These are phyloP conservation scores for Emericellopsis atlantica DNA, from an alignment of 2,329 filamentous ascomycete genomes.

Conservation along the genomic window DNA sequence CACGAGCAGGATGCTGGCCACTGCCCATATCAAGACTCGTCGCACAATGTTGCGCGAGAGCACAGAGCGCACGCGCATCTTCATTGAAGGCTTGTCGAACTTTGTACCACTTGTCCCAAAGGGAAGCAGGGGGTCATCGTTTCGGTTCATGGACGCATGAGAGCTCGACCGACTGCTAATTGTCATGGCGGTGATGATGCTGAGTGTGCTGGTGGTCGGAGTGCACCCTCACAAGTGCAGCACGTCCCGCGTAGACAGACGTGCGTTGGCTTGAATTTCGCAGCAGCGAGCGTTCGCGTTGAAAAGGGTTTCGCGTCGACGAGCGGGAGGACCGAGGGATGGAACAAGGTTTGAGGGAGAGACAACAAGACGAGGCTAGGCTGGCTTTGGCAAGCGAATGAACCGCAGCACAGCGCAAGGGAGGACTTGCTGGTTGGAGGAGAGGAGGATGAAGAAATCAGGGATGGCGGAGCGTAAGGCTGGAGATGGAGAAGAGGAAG, in stretches of 20 bases:
- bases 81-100: conserved; percentile 22
- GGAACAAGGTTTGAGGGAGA: no score
- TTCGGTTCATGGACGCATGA: conserved; percentile 14
- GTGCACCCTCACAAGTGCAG: conserved; percentile 11
- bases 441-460: no score
- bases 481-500: no score
- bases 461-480: no score
- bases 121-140: conserved; percentile 19
- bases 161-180: conserved; percentile 20
- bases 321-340: no score
- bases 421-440: no score
- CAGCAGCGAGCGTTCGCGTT: no score
- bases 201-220: neutral
- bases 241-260: neutral
- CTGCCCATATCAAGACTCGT: conserved; percentile 36
- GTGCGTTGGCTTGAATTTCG: neutral
- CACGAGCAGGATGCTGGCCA: conserved; percentile 26
- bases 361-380: no score
- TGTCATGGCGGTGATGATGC: no score
- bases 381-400: no score
- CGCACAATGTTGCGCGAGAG: conserved; percentile 40
- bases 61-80: conserved; percentile 24
- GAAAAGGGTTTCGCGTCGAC: no score
- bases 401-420: no score
- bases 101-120: conserved; percentile 13